phyloP scores from a whole-genome alignment of 176 grass and related monocot species.

The Rhynchospora breviuscula region DNA sequence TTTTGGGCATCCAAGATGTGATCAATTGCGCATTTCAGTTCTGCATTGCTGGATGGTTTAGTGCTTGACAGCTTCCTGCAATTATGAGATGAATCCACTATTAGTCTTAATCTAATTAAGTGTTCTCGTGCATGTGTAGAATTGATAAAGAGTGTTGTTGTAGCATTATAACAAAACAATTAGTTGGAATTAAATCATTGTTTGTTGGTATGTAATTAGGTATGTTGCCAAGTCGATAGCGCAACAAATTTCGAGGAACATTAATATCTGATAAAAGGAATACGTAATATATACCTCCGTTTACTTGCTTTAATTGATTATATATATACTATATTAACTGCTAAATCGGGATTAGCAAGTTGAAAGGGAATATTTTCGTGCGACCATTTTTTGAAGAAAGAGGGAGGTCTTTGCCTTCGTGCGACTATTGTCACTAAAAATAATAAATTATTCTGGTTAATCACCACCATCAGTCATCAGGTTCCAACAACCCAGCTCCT shows the following conservation, averaged over 20 bases:
- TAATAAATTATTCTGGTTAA: not conserved
- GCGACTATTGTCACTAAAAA: not conserved
- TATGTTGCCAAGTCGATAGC: too few species aligned
- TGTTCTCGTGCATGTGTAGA: too few species aligned
- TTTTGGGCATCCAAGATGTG: conserved; percentile 83
- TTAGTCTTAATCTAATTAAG: not conserved
- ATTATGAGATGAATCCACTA: not conserved
- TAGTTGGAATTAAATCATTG: not conserved
- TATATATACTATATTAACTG: not conserved
- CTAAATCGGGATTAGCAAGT: not conserved
- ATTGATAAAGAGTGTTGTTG: too few species aligned
- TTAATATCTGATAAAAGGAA: not conserved
- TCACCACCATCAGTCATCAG: not conserved
- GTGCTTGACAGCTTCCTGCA: conserved; percentile 62
- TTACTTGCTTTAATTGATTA: not conserved
- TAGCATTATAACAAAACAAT: not conserved
- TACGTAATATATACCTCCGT: too few species aligned
- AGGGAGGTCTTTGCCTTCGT: too few species aligned
- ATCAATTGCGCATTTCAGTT: conserved; percentile 79
- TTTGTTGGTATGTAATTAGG: not conserved
- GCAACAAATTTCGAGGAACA: not conserved
- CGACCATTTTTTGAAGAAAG: too few species aligned
- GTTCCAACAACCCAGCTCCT: not conserved
- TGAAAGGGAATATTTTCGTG: not conserved
- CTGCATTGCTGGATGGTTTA: conserved; percentile 34